Evolutionary conservation across 1,284 basidiomycete genomes (phyloP).

Genomic region (Golubevia sp.): DNA sequence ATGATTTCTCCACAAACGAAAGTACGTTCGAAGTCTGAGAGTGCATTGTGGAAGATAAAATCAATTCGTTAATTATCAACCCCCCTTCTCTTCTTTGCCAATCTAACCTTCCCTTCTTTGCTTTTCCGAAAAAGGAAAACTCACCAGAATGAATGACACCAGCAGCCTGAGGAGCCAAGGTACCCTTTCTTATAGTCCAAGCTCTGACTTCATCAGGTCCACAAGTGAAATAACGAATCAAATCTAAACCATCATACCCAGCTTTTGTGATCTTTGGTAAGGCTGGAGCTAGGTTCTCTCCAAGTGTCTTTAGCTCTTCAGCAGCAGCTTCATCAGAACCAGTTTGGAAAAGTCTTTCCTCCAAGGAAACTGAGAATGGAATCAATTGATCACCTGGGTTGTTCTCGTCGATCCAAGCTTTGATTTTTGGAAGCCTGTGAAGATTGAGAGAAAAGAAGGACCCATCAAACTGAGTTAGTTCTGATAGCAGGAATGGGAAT

Average conservation of each 20-base stretch:
- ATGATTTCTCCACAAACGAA: conserved; percentile 99
- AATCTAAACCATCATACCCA: conserved; percentile 54
- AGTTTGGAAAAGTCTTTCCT: conserved; percentile 77
- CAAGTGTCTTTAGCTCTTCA: conserved; percentile 46
- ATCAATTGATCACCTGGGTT: conserved; percentile 95
- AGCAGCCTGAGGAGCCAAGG: conserved; percentile 93
- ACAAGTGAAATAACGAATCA: conserved; percentile 75
- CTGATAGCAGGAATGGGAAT: no score
- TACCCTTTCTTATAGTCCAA: conserved; percentile 93
- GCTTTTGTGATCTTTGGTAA: conserved; percentile 58
- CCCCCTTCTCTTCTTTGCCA: no score
- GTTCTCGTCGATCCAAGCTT: conserved; percentile 95
- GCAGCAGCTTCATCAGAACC: conserved; percentile 43
- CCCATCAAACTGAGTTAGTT: no score
- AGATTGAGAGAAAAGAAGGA: neutral
- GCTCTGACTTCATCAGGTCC: conserved; percentile 96
- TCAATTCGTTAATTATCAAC: no score
- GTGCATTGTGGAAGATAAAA: conserved; percentile 42
- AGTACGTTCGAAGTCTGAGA: conserved; percentile 93
- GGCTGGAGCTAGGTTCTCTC: conserved; percentile 48
- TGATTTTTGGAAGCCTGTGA: conserved; percentile 90
- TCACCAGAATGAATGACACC: conserved; percentile 87
- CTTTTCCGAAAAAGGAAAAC: no score
- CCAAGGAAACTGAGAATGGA: conserved; percentile 94
- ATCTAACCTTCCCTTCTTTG: no score